Evolutionary conservation across 768 basidiomycete genomes (phyloP), one percentile per base, ranked within the genome.

Genomic region (Lentinula sp.): DNA sequence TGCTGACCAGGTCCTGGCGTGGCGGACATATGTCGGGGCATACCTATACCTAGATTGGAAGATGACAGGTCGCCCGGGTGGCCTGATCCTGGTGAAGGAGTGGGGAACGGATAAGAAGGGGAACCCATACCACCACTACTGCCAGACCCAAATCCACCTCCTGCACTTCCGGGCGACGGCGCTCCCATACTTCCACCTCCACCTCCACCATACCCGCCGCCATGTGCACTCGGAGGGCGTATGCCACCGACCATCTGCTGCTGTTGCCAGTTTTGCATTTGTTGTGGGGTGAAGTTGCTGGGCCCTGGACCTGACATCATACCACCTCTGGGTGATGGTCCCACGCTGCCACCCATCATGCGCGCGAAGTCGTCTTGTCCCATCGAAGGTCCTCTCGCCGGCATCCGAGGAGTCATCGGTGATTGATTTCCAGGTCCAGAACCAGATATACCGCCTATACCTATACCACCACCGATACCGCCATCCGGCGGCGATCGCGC

Each of bases 401-500:
- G 77, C 59, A 74, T 72, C 56, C 82, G 76, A 16, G 82, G 76
- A 61, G 77, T 78, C 76, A 85, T 73, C 37, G 83, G 81, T 56
- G 83, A 77, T 35, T 51, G 48, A 60, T 49, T 60, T 43, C 37
- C 55, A 28, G 39, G 23, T 13, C 57, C 57, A 32, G 41, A 18
- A 9, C 57, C 57, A 32, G 41, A 18, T 16, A n/a, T n/a, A 49
- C 43, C 35, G 78, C 74, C 28, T 65, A 67, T 67, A 37, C 60
- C 60, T 2, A 59, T 49, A 39, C 55, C 56, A 7, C 60, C 61
- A 45, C 54, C 54, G 32, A 59, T 49, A 16, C 57, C 58, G 12
- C 28, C 45, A 32, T 91, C 89, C 16, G 87, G 85, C n/a, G 90
- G 90, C 45, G 90, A 90, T 59, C 88, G 79, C 54, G 84, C 82